A percentile compares a stretch with the other conserved stretches of the same genome.
Conservation (phyloP, 2,329 filamentous ascomycete genomes). For the Pseudogymnoascus verrucosus region DNA sequence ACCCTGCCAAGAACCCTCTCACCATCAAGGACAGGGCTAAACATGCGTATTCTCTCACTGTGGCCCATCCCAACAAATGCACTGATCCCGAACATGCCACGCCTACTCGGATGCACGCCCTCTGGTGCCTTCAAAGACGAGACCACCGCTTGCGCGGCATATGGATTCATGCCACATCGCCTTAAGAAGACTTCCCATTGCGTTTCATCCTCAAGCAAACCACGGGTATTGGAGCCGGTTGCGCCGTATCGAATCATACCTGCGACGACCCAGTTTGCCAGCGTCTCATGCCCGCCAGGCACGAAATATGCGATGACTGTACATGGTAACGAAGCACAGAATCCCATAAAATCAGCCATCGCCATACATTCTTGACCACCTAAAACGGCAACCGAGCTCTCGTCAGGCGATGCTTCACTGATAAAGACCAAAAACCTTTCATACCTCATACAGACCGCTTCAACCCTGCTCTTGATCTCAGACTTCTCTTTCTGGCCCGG, state of each 20-base stretch:
- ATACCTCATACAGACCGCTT: slow-evolving; percentile 49
- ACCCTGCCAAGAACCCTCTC: slow-evolving; percentile 44
- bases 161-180: slow-evolving; percentile 59
- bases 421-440: slow-evolving; percentile 62
- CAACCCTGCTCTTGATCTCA: slow-evolving; percentile 41
- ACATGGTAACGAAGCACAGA: slow-evolving; percentile 29
- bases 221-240: slow-evolving; percentile 12
- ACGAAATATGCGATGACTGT: slow-evolving; percentile 38
- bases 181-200: slow-evolving; percentile 61
- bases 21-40: slow-evolving; percentile 47
- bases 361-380: slow-evolving; percentile 21
- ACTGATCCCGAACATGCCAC: slow-evolving; percentile 36
- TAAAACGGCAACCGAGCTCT: slow-evolving; percentile 28
- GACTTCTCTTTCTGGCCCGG: slow-evolving; percentile 47
- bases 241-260: slow-evolving; percentile 41
- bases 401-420: slow-evolving; percentile 43
- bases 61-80: slow-evolving; percentile 49
- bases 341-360: slow-evolving; percentile 25
- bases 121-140: slow-evolving; percentile 34
- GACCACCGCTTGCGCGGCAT: slow-evolving; percentile 60
- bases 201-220: slow-evolving; percentile 49
- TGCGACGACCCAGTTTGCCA: slow-evolving; percentile 48
- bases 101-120: slow-evolving; percentile 16
- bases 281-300: slow-evolving; percentile 40
- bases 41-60: slow-evolving; percentile 40